These are phyloP conservation scores for Colletotrichum incanum DNA, from an alignment of 2,329 filamentous ascomycete species.

Conservation along the genomic window DNA sequence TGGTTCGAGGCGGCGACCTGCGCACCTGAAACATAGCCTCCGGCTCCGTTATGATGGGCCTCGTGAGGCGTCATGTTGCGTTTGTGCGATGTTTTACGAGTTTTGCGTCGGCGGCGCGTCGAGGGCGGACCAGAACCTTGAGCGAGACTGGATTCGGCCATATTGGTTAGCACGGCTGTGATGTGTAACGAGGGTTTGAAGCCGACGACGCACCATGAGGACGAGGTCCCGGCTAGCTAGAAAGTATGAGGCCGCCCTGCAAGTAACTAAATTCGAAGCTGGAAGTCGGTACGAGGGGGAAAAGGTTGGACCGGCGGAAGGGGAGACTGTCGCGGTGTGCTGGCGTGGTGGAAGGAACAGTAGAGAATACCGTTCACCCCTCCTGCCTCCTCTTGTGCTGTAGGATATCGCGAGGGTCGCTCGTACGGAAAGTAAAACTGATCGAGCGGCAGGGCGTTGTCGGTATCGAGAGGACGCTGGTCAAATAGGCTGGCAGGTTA, in stretches of 20 bases:
- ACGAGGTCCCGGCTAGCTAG: conserved; percentile 22
- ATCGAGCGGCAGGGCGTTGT: background rate
- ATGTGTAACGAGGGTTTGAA: background rate
- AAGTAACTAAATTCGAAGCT: background rate
- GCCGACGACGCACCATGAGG: conserved; percentile 36
- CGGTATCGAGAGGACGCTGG: conserved; percentile 18
- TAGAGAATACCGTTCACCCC: conserved; percentile 1
- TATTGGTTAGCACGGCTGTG: conserved; percentile 21
- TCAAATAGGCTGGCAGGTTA: background rate
- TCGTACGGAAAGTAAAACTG: background rate
- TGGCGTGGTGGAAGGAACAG: conserved; percentile 3
- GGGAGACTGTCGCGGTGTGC: conserved; percentile 8
- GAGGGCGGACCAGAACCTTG: conserved; percentile 28
- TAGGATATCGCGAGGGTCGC: background rate
- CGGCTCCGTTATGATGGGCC: conserved; percentile 15
- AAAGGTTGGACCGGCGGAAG: background rate
- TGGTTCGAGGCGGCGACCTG: conserved; percentile 59
- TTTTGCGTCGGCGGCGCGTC: conserved; percentile 30
- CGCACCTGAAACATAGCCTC: conserved; percentile 33
- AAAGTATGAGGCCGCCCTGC: background rate
- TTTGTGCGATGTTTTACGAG: conserved; percentile 22
- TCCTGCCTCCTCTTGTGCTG: conserved; percentile 14
- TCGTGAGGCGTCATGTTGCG: conserved; percentile 22
- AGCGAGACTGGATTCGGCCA: conserved; percentile 37
- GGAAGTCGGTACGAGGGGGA: background rate